phyloP scores from a whole-genome alignment of 2,329 filamentous ascomycete genomes.

The Stylonectria norvegica region DNA sequence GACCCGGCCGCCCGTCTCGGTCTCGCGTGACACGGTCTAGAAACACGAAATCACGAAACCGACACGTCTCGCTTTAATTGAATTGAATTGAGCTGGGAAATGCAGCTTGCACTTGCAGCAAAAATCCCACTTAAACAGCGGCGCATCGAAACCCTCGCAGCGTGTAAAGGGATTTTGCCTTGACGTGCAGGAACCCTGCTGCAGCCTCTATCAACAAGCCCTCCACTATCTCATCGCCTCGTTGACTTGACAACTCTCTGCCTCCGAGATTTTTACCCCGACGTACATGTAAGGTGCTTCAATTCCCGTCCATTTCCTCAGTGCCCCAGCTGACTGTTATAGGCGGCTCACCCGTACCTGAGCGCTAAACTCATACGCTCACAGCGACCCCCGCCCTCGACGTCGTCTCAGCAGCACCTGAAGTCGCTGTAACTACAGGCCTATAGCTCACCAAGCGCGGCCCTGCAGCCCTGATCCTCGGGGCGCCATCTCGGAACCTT shows the following conservation, averaged over 20 bases:
- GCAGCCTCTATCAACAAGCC: not conserved
- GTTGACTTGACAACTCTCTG: too few relatives aligned
- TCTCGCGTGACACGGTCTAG: slow-evolving; percentile 1
- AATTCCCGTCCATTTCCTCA: too few relatives aligned
- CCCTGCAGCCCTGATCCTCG: slow-evolving; percentile 13
- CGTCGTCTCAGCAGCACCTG: not conserved
- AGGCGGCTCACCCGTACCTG: not conserved
- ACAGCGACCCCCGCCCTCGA: not conserved
- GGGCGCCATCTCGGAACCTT: slow-evolving; percentile 17
- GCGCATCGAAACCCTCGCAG: not conserved
- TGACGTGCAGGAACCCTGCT: not conserved
- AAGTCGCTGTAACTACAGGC: too few relatives aligned
- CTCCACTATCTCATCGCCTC: not conserved
- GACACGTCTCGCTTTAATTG: slow-evolving; percentile 41
- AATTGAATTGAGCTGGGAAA: too few relatives aligned
- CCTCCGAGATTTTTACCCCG: too few relatives aligned
- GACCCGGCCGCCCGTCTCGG: slow-evolving; percentile 28
- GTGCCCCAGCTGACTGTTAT: too few relatives aligned
- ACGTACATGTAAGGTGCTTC: too few relatives aligned
- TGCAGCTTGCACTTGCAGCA: too few relatives aligned
- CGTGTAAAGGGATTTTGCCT: not conserved
- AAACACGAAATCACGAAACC: slow-evolving; percentile 42
- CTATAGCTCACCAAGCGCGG: not conserved
- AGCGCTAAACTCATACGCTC: not conserved
- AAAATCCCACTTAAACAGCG: slow-evolving; percentile 21